Evolutionary conservation across 768 basidiomycete genomes (phyloP).

Genomic region (Inosperma sp.): DNA sequence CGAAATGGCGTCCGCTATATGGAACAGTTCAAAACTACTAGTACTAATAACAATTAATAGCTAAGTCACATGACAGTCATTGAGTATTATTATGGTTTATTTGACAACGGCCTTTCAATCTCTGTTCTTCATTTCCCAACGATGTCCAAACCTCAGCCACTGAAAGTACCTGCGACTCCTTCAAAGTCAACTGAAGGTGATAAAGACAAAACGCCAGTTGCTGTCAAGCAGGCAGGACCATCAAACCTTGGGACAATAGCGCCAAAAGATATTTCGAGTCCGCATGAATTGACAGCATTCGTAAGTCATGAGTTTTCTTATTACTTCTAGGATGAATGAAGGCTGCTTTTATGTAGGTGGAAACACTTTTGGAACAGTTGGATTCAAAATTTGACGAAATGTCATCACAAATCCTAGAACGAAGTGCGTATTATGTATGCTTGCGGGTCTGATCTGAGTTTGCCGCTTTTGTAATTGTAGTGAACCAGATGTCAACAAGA

Average conservation of each 20-base stretch:
- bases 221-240: slow-evolving; percentile 37
- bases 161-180: slow-evolving; percentile 61
- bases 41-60: too few relatives aligned
- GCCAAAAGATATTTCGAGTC: slow-evolving; percentile 76
- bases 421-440: slow-evolving; percentile 48
- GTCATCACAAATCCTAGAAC: slow-evolving; percentile 83
- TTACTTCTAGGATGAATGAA: slow-evolving; percentile 7
- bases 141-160: slow-evolving; percentile 47
- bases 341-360: slow-evolving; percentile 52
- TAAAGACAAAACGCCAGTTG: slow-evolving; percentile 51
- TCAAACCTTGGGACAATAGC: slow-evolving; percentile 39
- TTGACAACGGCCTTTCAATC: neutral
- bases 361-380: slow-evolving; percentile 82
- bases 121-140: neutral
- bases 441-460: neutral
- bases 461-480: slow-evolving; percentile 36
- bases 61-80: too few relatives aligned
- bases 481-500: slow-evolving; percentile 89
- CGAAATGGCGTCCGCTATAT: too few relatives aligned
- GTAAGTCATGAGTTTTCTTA: slow-evolving; percentile 44
- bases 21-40: too few relatives aligned
- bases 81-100: too few relatives aligned
- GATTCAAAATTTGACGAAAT: slow-evolving; percentile 90
- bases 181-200: slow-evolving; percentile 41
- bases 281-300: slow-evolving; percentile 91